Percentiles rank a stretch among this genome's conserved stretches.
These are phyloP conservation scores for Rhodotorula graminis DNA, from an alignment of 768 basidiomycete species.

Conservation along the genomic window DNA sequence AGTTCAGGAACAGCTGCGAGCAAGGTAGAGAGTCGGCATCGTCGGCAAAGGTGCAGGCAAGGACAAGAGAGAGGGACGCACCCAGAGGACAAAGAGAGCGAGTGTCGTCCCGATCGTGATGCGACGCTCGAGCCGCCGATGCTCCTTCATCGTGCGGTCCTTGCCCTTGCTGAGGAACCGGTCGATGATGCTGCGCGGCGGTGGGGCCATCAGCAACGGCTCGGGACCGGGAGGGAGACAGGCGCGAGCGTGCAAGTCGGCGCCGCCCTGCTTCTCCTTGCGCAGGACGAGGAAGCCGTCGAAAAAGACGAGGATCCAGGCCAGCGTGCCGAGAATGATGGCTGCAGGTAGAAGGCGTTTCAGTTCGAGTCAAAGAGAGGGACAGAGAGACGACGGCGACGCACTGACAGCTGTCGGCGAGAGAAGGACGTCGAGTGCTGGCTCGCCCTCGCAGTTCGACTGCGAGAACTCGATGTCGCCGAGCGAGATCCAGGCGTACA, in stretches of 20 bases:
- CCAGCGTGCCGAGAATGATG: conserved; percentile 7
- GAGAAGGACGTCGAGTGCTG: background rate
- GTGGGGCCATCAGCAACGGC: too few relatives aligned
- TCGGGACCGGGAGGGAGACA: background rate
- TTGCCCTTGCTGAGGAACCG: background rate
- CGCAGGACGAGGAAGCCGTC: conserved; percentile 1
- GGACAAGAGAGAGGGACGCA: background rate
- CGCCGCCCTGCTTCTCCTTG: conserved; percentile 3
- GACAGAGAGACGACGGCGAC: background rate
- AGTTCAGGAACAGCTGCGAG: conserved; percentile 3
- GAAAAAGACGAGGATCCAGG: conserved; percentile 8
- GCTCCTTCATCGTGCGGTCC: background rate
- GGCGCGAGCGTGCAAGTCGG: conserved; percentile 5
- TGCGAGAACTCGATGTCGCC: conserved; percentile 1
- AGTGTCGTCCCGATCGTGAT: background rate
- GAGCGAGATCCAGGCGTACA: background rate
- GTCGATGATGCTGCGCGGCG: conserved; percentile 4
- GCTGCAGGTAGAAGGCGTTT: background rate
- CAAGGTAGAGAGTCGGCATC: background rate
- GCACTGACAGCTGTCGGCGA: background rate
- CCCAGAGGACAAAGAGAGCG: background rate
- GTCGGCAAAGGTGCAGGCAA: too few relatives aligned
- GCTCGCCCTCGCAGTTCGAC: conserved; percentile 4
- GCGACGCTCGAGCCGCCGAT: conserved; percentile 16
- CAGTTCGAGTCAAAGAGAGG: too few relatives aligned